phyloP scores from a whole-genome alignment of 1,139 yeast species.

The Diutina pseudorugosa region DNA sequence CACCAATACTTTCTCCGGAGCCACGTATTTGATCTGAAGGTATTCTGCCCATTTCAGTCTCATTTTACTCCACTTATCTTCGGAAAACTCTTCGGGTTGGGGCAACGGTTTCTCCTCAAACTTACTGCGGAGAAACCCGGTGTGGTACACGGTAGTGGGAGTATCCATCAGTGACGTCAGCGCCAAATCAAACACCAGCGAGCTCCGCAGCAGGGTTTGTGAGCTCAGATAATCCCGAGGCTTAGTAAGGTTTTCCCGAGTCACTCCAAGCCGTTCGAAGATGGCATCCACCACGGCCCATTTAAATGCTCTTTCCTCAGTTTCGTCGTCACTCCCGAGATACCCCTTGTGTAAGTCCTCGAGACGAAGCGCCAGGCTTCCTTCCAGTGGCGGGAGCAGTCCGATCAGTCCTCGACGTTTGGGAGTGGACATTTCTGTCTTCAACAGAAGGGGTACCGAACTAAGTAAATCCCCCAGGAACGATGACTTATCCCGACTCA shows the following conservation, averaged over 20 bases:
- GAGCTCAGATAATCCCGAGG: neutral
- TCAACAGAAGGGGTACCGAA: constrained; percentile 50
- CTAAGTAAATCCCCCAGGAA: constrained; percentile 78
- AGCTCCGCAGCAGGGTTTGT: constrained; percentile 1
- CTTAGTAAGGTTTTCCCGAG: constrained; percentile 14
- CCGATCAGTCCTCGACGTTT: neutral
- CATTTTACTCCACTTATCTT: constrained; percentile 11
- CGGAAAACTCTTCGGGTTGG: neutral
- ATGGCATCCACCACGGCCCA: constrained; percentile 67
- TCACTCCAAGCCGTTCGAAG: constrained; percentile 61
- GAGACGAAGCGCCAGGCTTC: neutral
- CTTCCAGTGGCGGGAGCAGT: neutral
- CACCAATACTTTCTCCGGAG: constrained; percentile 45
- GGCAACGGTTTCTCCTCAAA: neutral
- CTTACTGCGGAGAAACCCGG: neutral
- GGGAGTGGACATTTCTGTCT: neutral
- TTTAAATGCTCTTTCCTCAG: constrained; percentile 61
- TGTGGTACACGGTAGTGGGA: neutral
- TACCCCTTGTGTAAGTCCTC: neutral
- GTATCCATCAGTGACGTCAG: neutral
- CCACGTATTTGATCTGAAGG: constrained; percentile 43
- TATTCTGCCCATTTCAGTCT: constrained; percentile 55
- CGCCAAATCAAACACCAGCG: constrained; percentile 3
- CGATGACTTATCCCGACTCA: constrained; percentile 41
- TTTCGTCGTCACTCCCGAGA: constrained; percentile 60